A percentile compares a stretch with the other conserved stretches of the same genome.
Conservation (phyloP, 2,329 filamentous ascomycete species). For the Cladobotryum protrusum region DNA sequence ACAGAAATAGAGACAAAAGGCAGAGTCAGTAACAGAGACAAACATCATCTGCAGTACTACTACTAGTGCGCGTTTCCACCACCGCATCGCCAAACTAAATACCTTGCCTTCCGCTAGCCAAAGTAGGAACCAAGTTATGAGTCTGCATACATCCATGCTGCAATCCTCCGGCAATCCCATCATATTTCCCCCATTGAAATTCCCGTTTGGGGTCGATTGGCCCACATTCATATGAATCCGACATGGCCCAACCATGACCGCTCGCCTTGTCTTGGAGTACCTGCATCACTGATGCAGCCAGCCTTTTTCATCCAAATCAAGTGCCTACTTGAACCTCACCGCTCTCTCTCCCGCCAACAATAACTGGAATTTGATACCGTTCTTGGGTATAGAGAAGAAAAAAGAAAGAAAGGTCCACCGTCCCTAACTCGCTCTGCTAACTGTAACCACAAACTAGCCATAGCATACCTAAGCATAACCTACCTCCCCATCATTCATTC, state of each 20-base stretch:
- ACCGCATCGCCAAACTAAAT: background rate
- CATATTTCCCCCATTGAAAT: background rate
- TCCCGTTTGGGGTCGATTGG: background rate
- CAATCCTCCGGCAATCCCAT: background rate
- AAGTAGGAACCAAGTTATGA: too few species aligned
- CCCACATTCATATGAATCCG: background rate
- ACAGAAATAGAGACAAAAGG: background rate
- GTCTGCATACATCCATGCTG: background rate
- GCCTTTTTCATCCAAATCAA: background rate
- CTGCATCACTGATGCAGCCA: conserved; percentile 6
- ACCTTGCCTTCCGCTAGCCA: too few species aligned
- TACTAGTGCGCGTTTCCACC: background rate
- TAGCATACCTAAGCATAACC: too few species aligned
- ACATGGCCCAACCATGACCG: too few species aligned
- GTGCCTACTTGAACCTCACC: conserved; percentile 3
- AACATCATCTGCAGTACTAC: background rate
- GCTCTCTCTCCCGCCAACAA: background rate
- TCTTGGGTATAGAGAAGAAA: background rate
- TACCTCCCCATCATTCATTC: background rate
- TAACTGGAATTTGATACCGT: background rate
- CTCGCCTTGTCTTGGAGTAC: background rate
- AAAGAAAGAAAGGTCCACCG: background rate
- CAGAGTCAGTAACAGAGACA: background rate
- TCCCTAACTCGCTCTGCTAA: background rate
- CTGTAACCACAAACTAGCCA: background rate